Evolutionary conservation across 805 yeast species (phyloP), one percentile per base, ranked within the genome.

Genomic region (Nakazawaea siamensis): DNA sequence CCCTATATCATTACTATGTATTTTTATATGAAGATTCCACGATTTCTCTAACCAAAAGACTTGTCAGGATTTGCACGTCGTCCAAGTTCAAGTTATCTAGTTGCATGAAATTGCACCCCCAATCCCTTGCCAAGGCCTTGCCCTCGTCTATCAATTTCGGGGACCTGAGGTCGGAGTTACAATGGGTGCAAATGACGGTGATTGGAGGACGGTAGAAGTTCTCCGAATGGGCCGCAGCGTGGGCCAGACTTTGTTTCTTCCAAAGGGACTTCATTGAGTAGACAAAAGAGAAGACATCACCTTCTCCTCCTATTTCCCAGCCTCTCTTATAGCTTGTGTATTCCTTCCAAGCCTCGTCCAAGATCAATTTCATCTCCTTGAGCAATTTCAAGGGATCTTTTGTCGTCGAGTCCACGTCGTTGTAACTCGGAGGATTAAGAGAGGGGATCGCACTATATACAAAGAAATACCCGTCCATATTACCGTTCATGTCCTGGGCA

Each of bases 261-360:
- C 84, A 76, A 41, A 78, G 58, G 41, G 62, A 73, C 40, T 70
- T 75, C 25, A 81, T 48, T 3, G 78, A 72, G 34, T 69, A 62
- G 39, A 76, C 66, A 20, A 81, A 45, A 0, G 82, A 74, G 45
- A 73, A 77, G 0, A 76, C 64, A 48, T 81, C 92, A 27, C 71
- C 69, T 50, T 81, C 92, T 46, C 72, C 64, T 3, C 86, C 85
- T 27, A 61, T 59, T 33, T 73, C 68, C 80, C 85, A 76, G 23
- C 62, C 60, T 17, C 55, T 58, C 41, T 69, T 68, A 48, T 73
- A 81, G 8, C 64, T 61, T 35, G 69, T 52, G 47, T 66, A 81
- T 47, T 80, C 87, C 23, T 59, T 64, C 92, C 92, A 81, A 1
- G 88, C 90, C 41, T 80, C 86, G 10, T 66, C 63, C 15, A 81